phyloP scores from a whole-genome alignment of 441 rosid genomes.

The Hura crepitans region DNA sequence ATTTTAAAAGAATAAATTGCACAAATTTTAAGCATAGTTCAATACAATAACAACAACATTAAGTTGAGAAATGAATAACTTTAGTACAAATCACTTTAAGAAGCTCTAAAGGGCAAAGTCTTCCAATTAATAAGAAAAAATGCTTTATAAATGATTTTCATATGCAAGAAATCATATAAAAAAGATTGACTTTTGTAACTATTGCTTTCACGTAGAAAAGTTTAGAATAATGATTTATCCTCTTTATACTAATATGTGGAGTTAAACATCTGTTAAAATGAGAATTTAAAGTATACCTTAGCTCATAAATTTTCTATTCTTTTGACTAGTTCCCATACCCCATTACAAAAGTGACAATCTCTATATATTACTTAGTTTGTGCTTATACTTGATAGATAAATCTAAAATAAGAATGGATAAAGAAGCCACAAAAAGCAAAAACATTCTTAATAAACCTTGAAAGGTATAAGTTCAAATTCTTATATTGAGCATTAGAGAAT shows the following conservation, averaged over 20 bases:
- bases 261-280: conserved; percentile 67
- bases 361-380: conserved; percentile 31
- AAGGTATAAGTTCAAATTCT: neutral
- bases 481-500: neutral
- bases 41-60: neutral
- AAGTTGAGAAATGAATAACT: neutral
- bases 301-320: conserved; percentile 65
- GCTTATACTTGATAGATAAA: conserved; percentile 1
- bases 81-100: conserved; percentile 53
- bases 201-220: conserved; percentile 64
- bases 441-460: neutral
- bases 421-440: conserved; percentile 14
- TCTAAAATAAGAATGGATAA: neutral
- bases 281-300: conserved; percentile 71
- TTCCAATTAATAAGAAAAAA: conserved; percentile 94
- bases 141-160: conserved; percentile 93
- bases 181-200: conserved; percentile 77
- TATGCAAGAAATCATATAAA: conserved; percentile 76
- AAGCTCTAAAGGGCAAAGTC: conserved; percentile 88
- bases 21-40: neutral
- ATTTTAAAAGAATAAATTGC: neutral
- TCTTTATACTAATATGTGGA: conserved; percentile 60
- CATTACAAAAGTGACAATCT: conserved; percentile 75
- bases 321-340: conserved; percentile 84
- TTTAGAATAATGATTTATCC: conserved; percentile 64